These are phyloP conservation scores for Butyriboletus loyo DNA, from an alignment of 768 basidiomycete genomes.

Conservation along the genomic window DNA sequence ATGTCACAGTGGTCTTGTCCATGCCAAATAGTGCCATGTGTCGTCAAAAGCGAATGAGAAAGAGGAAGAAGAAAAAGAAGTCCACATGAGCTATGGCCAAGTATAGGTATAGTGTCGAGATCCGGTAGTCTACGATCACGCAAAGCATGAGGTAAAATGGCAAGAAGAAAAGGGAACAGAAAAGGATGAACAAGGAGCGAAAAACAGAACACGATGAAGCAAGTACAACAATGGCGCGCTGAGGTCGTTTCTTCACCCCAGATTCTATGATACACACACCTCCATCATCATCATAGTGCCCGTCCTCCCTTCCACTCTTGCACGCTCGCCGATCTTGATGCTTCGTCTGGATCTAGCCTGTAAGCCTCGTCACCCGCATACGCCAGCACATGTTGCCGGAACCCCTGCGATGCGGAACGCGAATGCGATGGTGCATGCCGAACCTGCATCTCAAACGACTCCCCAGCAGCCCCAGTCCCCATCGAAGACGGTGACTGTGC, in stretches of 20 bases:
- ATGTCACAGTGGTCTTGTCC: not conserved
- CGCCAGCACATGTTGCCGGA: not conserved
- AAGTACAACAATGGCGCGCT: conserved; percentile 22
- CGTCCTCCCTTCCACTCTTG: conserved; percentile 21
- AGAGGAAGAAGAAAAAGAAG: not conserved
- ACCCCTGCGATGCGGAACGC: conserved; percentile 8
- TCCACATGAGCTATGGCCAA: not conserved
- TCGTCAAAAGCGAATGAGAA: not conserved
- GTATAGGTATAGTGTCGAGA: no score
- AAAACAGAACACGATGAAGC: conserved; percentile 9
- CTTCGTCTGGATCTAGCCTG: not conserved
- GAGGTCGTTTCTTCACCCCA: conserved; percentile 4
- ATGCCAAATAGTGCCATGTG: not conserved
- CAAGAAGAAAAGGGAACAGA: not conserved
- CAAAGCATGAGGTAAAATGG: no score
- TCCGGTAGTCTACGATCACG: not conserved
- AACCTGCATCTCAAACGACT: conserved; percentile 40
- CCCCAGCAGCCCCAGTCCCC: not conserved
- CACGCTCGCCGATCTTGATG: conserved; percentile 3
- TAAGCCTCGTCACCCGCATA: not conserved
- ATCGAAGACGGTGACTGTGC: conserved; percentile 1
- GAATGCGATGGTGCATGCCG: conserved; percentile 22
- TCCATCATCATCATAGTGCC: conserved; percentile 14
- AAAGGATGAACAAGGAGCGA: not conserved
- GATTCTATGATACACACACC: conserved; percentile 18